phyloP scores from a whole-genome alignment of 1,284 basidiomycete genomes.

The Ceratobasidium theobromae region DNA sequence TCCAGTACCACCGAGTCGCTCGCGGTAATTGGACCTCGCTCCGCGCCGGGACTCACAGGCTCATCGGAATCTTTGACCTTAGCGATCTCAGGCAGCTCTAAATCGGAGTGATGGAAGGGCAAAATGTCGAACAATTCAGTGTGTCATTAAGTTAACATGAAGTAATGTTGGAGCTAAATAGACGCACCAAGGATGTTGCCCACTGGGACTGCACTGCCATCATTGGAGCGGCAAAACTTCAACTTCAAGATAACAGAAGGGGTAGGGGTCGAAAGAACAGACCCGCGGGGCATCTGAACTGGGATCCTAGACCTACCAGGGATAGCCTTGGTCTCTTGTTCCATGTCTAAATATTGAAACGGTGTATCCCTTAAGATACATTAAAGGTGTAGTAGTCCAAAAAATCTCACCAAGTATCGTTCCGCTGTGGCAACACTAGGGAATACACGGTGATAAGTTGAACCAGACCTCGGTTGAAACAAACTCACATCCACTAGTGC shows the following conservation, averaged over 20 bases:
- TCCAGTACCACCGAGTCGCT: slow-evolving; percentile 21
- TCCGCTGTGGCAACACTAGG: slow-evolving; percentile 29
- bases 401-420: slow-evolving; percentile 14
- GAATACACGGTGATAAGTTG: background rate
- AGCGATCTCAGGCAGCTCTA: slow-evolving; percentile 22
- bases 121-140: background rate
- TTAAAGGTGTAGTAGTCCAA: background rate
- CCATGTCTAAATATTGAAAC: slow-evolving; percentile 15
- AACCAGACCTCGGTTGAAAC: background rate
- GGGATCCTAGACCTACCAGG: background rate
- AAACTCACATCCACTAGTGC: slow-evolving; percentile 20
- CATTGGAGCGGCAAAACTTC: background rate
- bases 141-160: background rate
- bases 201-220: background rate
- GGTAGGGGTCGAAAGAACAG: background rate
- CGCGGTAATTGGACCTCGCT: slow-evolving; percentile 12
- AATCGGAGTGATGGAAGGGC: background rate
- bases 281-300: background rate
- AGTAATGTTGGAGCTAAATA: background rate
- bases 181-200: slow-evolving; percentile 25
- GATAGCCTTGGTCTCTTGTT: slow-evolving; percentile 9
- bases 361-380: background rate
- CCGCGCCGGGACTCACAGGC: slow-evolving; percentile 25
- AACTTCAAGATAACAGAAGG: background rate
- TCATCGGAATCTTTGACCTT: slow-evolving; percentile 25